Evolutionary conservation across 257 asterid species (phyloP).

Genomic region (Nicotiana sylvestris): DNA sequence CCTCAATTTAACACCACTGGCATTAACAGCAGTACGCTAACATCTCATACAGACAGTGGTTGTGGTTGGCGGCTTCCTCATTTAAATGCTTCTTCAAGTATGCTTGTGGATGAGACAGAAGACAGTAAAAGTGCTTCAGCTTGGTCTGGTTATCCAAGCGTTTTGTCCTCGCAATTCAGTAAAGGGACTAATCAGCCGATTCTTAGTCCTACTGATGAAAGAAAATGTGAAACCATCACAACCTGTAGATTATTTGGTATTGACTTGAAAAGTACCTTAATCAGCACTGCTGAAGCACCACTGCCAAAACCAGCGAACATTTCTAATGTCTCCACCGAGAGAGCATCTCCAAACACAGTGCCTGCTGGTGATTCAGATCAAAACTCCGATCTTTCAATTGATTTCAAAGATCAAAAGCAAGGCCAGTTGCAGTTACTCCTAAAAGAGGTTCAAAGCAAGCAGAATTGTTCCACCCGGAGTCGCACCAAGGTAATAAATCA

Average conservation of each 20-base stretch:
- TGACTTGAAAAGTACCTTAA: slow-evolving; percentile 59
- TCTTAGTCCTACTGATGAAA: slow-evolving; percentile 32
- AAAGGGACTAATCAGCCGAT: slow-evolving; percentile 26
- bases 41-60: slow-evolving; percentile 13
- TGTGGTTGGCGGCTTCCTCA: slow-evolving; percentile 21
- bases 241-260: slow-evolving; percentile 79
- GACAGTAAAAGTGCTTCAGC: slow-evolving; percentile 47
- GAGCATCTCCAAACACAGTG: slow-evolving; percentile 21
- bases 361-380: slow-evolving; percentile 62
- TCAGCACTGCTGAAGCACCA: slow-evolving; percentile 22
- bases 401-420: slow-evolving; percentile 37
- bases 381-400: slow-evolving; percentile 60
- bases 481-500: slow-evolving; percentile 71
- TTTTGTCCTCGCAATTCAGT: slow-evolving; percentile 27
- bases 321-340: slow-evolving; percentile 29
- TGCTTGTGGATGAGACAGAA: slow-evolving; percentile 46
- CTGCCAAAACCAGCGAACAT: slow-evolving; percentile 26
- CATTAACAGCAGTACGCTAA: slow-evolving; percentile 16
- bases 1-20: slow-evolving; percentile 28
- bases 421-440: slow-evolving; percentile 36
- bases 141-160: slow-evolving; percentile 52
- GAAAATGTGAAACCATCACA: slow-evolving; percentile 40
- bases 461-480: slow-evolving; percentile 59
- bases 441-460: slow-evolving; percentile 62
- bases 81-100: slow-evolving; percentile 31